Base-by-base conservation (phyloP, 352 stramenopile genomes). In the Phytophthora nicotianae region DNA sequence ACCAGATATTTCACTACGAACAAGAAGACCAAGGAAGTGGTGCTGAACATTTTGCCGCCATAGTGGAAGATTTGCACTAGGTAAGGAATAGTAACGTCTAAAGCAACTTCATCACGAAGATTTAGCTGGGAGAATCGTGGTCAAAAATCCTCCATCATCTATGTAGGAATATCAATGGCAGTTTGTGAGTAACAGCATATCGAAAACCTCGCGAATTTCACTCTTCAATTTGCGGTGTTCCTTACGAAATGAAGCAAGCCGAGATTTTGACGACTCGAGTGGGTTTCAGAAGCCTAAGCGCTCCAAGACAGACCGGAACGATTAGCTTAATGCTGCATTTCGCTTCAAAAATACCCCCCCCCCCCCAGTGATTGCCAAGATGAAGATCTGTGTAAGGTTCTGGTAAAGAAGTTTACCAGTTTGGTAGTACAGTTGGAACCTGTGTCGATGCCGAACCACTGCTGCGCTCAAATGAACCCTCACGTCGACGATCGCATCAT, bases 271-370 rank as follows among this genome's bases (percentile, higher is more conserved):
- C 8, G 29, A 35, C 9, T 13, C 8, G 29, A 13, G 32, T 13
- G 10, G 32, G 32, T n/a, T 38, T 38, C 32, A 10, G 32, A 13
- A 3, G 5, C 32, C 32, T 38, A 38, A 38, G n/a, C 32, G 32
- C 4, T 5, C 3, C 9, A 38, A 38, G 32, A n/a, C 32, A n/a
- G 11, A 38, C 10, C 3, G 13, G 11, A n/a, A 23, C n/a, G 59
- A 68, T 16, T 47, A 70, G 4, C 47, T 83, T 11, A 70, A 71
- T 23, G 61, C 64, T 5, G 45, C 85, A 5, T 80, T 87, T 46
- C 74, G 73, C 29, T 85, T 84, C 50, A 73, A 73, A 62, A 53
- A 82, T n/a, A n/a, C n/a, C n/a, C n/a, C 64, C 70, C 79, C 37
- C 14, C 41, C 1, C 75, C 79, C 6, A 83, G 65, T n/a, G 32